Percentiles rank a stretch among this genome's conserved stretches.
phyloP scores from a whole-genome alignment of 192 early-diverging fungal genomes.

The Coemansia sp. region DNA sequence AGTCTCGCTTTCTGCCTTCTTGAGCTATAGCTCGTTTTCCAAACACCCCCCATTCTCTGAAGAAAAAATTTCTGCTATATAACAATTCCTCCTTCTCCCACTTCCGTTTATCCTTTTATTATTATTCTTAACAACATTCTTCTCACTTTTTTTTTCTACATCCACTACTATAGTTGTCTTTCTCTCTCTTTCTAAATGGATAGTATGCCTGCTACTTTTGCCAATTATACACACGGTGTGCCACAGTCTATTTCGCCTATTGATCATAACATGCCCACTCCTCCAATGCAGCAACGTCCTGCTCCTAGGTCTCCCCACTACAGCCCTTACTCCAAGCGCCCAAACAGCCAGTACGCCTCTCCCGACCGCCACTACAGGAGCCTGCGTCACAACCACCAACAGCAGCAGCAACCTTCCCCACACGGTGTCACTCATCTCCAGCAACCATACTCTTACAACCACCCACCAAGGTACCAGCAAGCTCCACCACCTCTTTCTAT shows the following conservation, averaged over 20 bases:
- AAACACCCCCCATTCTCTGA: background rate
- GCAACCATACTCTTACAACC: background rate
- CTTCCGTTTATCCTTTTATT: background rate
- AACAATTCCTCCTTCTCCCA: background rate
- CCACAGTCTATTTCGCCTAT: background rate
- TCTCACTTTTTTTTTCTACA: background rate
- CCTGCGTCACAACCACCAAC: background rate
- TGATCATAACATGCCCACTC: background rate
- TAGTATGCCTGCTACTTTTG: background rate
- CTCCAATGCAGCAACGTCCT: background rate
- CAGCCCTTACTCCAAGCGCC: background rate
- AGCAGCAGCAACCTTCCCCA: background rate
- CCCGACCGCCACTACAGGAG: background rate
- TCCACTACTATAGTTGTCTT: background rate
- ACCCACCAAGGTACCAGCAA: background rate
- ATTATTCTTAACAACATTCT: slow-evolving; percentile 1
- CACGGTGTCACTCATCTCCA: background rate
- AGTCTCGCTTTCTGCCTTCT: slow-evolving; percentile 3
- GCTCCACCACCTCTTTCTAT: slow-evolving; percentile 1
- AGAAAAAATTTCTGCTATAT: background rate
- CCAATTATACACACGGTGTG: background rate
- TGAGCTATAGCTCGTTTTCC: slow-evolving; percentile 6
- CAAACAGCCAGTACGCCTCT: background rate
- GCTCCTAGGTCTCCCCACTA: background rate
- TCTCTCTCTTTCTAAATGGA: background rate